Conservation (phyloP, 1,139 yeast genomes). For the Hansenula lynferdii region DNA sequence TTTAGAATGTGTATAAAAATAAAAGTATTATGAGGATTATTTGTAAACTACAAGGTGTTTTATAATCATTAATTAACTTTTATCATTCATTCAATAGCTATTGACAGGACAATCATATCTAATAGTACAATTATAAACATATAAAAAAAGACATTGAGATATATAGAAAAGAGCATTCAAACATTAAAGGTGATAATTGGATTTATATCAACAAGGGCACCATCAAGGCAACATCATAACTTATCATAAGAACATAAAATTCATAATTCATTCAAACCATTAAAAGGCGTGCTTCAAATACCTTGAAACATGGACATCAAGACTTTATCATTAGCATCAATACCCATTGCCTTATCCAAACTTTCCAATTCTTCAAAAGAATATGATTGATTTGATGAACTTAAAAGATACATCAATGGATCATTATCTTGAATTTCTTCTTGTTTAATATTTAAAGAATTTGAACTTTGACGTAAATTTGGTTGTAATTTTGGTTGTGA, state of each 20-base stretch:
- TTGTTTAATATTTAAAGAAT: not conserved
- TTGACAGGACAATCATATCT: too few species aligned
- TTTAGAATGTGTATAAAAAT: too few species aligned
- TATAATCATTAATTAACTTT: too few species aligned
- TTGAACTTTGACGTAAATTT: too few species aligned
- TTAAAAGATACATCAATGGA: slow-evolving; percentile 17
- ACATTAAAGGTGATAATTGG: too few species aligned
- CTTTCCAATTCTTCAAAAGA: slow-evolving; percentile 21
- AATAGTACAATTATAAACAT: too few species aligned
- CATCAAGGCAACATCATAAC: not conserved
- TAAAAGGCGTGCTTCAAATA: slow-evolving; percentile 6
- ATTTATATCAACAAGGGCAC: too few species aligned
- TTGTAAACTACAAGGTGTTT: too few species aligned
- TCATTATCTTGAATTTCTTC: slow-evolving; percentile 12
- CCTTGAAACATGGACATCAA: slow-evolving; percentile 21
- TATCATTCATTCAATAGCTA: too few species aligned
- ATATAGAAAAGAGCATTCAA: too few species aligned
- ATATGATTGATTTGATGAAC: slow-evolving; percentile 14
- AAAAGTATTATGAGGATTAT: too few species aligned
- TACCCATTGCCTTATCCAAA: slow-evolving; percentile 24
- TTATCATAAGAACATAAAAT: not conserved
- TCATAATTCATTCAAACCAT: not conserved
- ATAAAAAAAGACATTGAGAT: too few species aligned
- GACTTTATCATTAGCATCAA: slow-evolving; percentile 20
- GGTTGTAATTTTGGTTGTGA: not conserved